A percentile compares a stretch with the other conserved stretches of the same genome.
These are phyloP conservation scores for Nemania serpens DNA, from an alignment of 2,329 filamentous ascomycete genomes.

Conservation along the genomic window DNA sequence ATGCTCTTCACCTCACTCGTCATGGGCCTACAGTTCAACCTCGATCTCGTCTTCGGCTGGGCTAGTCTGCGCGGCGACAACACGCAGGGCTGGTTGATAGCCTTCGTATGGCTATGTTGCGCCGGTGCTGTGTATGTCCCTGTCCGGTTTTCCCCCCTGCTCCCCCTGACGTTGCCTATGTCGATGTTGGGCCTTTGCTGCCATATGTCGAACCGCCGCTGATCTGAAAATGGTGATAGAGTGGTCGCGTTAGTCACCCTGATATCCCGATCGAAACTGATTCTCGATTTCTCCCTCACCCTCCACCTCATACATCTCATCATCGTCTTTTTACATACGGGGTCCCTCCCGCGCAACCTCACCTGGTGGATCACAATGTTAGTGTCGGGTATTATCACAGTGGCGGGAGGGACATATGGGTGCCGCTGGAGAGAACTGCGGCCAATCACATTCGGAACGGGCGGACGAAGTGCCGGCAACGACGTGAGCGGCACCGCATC, in stretches of 20 bases:
- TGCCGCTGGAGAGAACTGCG: slow-evolving; percentile 88
- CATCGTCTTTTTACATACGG: slow-evolving; percentile 77
- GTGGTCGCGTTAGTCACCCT: slow-evolving; percentile 82
- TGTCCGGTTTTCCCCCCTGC: background rate
- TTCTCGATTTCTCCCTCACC: slow-evolving; percentile 92
- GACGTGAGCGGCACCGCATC: slow-evolving; percentile 43
- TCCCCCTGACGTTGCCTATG: no score
- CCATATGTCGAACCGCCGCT: background rate
- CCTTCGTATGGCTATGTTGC: slow-evolving; percentile 59
- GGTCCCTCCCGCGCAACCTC: slow-evolving; percentile 72
- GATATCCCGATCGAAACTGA: slow-evolving; percentile 87
- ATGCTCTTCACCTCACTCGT: slow-evolving; percentile 64
- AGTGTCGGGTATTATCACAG: slow-evolving; percentile 50
- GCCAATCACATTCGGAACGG: slow-evolving; percentile 84
- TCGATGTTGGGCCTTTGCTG: background rate
- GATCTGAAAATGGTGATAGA: slow-evolving; percentile 51
- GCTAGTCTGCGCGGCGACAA: slow-evolving; percentile 63
- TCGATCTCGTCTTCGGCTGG: slow-evolving; percentile 63
- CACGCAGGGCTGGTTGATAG: slow-evolving; percentile 64
- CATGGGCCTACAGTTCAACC: slow-evolving; percentile 58
- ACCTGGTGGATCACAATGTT: slow-evolving; percentile 81
- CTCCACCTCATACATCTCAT: slow-evolving; percentile 83
- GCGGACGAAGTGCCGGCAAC: slow-evolving; percentile 40
- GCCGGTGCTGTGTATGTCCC: slow-evolving; percentile 57
- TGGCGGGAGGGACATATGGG: slow-evolving; percentile 80